Conservation (phyloP, 352 stramenopile species). For the Peronospora tabacina region DNA sequence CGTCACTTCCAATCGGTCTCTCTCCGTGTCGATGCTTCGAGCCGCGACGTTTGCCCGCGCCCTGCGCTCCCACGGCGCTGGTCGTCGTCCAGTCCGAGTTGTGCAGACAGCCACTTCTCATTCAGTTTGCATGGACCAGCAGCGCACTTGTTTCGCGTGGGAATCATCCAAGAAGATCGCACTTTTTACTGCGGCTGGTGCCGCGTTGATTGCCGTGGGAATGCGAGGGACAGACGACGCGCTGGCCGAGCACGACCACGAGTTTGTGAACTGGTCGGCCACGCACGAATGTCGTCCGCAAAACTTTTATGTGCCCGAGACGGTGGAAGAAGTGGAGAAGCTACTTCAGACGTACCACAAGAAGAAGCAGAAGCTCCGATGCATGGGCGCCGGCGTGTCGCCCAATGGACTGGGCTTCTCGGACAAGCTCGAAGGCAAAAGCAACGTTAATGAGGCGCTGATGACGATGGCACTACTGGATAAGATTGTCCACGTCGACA, state of each 20-base stretch:
- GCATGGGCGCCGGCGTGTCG: slow-evolving; percentile 93
- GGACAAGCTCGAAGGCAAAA: slow-evolving; percentile 17
- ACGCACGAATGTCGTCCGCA: slow-evolving; percentile 66
- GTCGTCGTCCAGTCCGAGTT: neutral
- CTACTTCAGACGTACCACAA: slow-evolving; percentile 52
- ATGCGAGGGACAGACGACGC: slow-evolving; percentile 8
- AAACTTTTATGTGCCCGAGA: slow-evolving; percentile 62
- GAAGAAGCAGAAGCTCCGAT: slow-evolving; percentile 80
- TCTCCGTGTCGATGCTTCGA: slow-evolving; percentile 4
- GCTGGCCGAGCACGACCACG: slow-evolving; percentile 37
- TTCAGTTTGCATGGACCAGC: neutral
- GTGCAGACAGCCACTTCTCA: slow-evolving; percentile 10
- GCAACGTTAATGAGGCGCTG: slow-evolving; percentile 54
- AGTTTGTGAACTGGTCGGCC: slow-evolving; percentile 79
- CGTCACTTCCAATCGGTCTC: slow-evolving; percentile 4
- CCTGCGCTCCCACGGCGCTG: neutral
- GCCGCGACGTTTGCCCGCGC: slow-evolving; percentile 8
- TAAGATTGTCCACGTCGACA: slow-evolving; percentile 87
- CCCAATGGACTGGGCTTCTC: slow-evolving; percentile 95
- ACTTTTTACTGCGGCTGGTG: slow-evolving; percentile 13
- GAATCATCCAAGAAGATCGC: slow-evolving; percentile 9
- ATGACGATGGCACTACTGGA: slow-evolving; percentile 92
- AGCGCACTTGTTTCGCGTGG: neutral
- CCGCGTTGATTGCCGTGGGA: slow-evolving; percentile 16
- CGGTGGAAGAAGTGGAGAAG: slow-evolving; percentile 57